Evolutionary conservation across 1,139 yeast genomes (phyloP), one percentile per base, ranked within the genome.

Genomic region (Protomyces lactucae-debilis): DNA sequence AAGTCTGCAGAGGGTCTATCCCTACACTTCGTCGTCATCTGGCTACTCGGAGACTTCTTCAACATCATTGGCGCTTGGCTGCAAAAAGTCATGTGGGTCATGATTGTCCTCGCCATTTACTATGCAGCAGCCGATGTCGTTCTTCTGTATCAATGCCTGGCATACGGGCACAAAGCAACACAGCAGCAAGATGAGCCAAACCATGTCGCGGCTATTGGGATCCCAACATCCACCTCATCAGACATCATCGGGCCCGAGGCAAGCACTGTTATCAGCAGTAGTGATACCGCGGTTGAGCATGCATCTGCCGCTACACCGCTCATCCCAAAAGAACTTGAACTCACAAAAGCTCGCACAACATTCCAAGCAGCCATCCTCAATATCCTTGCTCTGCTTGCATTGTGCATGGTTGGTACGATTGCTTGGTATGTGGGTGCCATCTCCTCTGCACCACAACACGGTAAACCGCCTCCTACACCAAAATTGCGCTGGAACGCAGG

Each of bases 121-220:
- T 93, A 93, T 74, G 91, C 98, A 0, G 75, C 88, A 39, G 98
- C 98, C 0, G 99, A 93, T 73, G 73, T 79, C 28, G 74, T 86
- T 72, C 84, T 87, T 76, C 78, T 88, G 25, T 71, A 74, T 6
- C 85, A 90, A 16, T 88, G 84, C 72, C 71, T 81, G 53, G 88
- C 87, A 75, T 78, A 78, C 68, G 63, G 68, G 16, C 18, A 25
- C 10, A 43, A 59, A 32, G 48, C 21, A 4, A 28, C 32, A 28
- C 32, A 28, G 8, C 64, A 59, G 54, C 39, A 51, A 28, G 48
- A 18, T 6, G 37, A 28, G 39, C 64, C 43, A 8, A 35, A 21
- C 52, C 52, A 40, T 36, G 23, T 28, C 23, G 61, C 52, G 12
- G 52, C 28, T 51, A 16, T 32, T 21, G 40, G 35, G n/a, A 43